A percentile compares a stretch with the other conserved stretches of the same genome.
phyloP scores from a whole-genome alignment of 1,284 basidiomycete species.

The Ceratorhiza oryzae-sativae region DNA sequence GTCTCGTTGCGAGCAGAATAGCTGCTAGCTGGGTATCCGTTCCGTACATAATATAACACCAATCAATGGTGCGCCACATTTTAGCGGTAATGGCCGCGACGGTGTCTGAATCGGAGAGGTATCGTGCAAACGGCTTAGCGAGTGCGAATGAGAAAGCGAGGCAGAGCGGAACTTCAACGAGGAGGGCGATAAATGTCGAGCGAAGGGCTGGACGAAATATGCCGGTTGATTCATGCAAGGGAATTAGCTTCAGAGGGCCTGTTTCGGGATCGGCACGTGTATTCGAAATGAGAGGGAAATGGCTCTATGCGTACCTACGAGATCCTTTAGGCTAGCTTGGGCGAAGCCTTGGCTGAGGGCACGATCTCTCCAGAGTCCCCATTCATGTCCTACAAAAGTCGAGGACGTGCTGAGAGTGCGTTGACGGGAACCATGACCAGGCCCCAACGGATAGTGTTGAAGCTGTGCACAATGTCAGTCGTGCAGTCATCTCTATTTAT shows the following conservation, averaged over 20 bases:
- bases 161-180: constrained; percentile 44
- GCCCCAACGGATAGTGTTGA: constrained; percentile 46
- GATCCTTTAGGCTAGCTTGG: constrained; percentile 28
- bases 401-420: constrained; percentile 43
- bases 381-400: constrained; percentile 45
- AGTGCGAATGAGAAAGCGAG: constrained; percentile 43
- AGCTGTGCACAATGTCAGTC: constrained; percentile 31
- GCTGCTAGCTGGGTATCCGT: constrained; percentile 44
- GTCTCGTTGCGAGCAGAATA: constrained; percentile 44
- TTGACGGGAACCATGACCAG: constrained; percentile 45
- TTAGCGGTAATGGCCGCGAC: constrained; percentile 42
- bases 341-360: constrained; percentile 4
- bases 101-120: constrained; percentile 42
- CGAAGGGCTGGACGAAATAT: constrained; percentile 43
- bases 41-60: constrained; percentile 46
- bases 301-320: constrained; percentile 35
- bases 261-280: not conserved
- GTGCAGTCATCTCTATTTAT: no score
- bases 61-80: constrained; percentile 43
- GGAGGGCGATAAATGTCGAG: constrained; percentile 42
- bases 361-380: constrained; percentile 41
- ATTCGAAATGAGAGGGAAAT: not conserved
- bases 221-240: constrained; percentile 33
- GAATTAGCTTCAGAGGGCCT: constrained; percentile 21
- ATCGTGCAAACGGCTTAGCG: constrained; percentile 42